Conservation (phyloP, 2,329 filamentous ascomycete species). For the Fusarium fujikuroi region DNA sequence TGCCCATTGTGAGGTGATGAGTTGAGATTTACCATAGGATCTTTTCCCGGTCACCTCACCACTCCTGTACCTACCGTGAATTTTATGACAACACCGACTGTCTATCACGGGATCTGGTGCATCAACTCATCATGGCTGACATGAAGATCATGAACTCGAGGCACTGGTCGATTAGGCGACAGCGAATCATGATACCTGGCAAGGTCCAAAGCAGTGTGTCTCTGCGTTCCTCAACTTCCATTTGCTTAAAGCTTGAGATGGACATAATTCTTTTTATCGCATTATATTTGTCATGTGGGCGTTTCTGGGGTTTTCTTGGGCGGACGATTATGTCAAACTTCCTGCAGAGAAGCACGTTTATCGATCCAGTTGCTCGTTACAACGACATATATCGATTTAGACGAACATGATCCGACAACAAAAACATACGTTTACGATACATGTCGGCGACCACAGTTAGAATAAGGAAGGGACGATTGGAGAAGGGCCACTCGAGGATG, state of each 20-base stretch:
- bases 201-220: conserved; percentile 7
- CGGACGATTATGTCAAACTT: conserved; percentile 10
- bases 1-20: neutral
- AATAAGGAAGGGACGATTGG: conserved; percentile 7
- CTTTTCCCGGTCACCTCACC: neutral
- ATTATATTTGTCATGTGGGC: conserved; percentile 18
- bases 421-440: neutral
- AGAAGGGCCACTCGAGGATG: neutral
- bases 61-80: neutral
- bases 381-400: conserved; percentile 21
- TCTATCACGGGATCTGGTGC: neutral
- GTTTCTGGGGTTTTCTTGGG: conserved; percentile 21
- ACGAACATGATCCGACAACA: neutral
- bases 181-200: neutral
- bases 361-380: conserved; percentile 11
- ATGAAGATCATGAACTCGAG: neutral
- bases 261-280: conserved; percentile 12
- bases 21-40: neutral
- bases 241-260: conserved; percentile 14
- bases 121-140: neutral
- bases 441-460: conserved; percentile 9
- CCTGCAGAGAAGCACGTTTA: neutral
- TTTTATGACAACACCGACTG: neutral
- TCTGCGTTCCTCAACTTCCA: conserved; percentile 1
- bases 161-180: neutral